Conservation (phyloP, 805 yeast species). For the Yamadazyma scolyti region DNA sequence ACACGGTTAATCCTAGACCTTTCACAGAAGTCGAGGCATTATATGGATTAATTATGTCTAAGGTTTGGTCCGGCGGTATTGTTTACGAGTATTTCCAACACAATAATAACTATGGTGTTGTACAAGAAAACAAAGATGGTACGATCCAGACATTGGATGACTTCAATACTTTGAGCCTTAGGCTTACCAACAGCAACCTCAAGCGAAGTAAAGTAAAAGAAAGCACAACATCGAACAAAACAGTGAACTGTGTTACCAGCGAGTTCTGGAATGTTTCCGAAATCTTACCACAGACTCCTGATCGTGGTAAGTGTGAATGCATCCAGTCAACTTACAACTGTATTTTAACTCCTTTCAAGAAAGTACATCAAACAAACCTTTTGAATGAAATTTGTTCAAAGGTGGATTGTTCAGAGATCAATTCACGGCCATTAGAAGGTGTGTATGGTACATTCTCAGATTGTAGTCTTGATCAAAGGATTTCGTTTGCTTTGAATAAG, state of each 20-base stretch:
- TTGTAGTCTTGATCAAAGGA: constrained; percentile 33
- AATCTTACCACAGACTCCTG: constrained; percentile 39
- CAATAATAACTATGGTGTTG: constrained; percentile 33
- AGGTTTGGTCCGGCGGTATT: constrained; percentile 39
- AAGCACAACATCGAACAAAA: not conserved
- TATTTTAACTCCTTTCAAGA: constrained; percentile 23
- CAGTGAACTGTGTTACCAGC: constrained; percentile 1
- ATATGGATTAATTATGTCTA: constrained; percentile 28
- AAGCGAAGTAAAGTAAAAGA: constrained; percentile 18
- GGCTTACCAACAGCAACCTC: constrained; percentile 12
- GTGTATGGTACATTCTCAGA: constrained; percentile 40
- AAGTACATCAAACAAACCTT: constrained; percentile 16
- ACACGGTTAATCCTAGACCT: constrained; percentile 31
- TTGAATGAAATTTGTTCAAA: constrained; percentile 31
- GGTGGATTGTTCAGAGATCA: constrained; percentile 37
- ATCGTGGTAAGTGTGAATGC: constrained; percentile 42
- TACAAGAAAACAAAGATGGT: constrained; percentile 23
- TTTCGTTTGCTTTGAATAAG: constrained; percentile 39
- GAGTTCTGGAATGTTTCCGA: constrained; percentile 17
- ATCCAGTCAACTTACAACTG: constrained; percentile 38
- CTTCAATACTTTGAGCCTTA: constrained; percentile 23
- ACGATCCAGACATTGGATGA: constrained; percentile 23
- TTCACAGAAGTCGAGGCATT: constrained; percentile 36
- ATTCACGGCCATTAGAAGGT: constrained; percentile 31
- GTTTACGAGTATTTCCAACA: constrained; percentile 36